These are phyloP conservation scores for Fonsecaea multimorphosa DNA, from an alignment of 2,329 filamentous ascomycete species.

Conservation along the genomic window DNA sequence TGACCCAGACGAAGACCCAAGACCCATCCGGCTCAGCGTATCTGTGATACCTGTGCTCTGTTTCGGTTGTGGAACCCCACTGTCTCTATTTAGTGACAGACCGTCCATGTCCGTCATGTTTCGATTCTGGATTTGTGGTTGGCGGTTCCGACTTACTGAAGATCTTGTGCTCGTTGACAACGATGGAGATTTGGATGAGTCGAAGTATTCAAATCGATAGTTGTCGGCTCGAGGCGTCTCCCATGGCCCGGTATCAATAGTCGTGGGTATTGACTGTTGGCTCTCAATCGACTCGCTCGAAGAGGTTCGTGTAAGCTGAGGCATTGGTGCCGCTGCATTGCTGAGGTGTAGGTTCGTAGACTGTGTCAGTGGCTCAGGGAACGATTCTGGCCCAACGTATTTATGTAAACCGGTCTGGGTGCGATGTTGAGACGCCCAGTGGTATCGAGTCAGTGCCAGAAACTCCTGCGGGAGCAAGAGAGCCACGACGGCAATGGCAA, in stretches of 20 bases:
- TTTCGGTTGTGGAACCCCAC: background rate
- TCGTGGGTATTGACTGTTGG: conserved; percentile 13
- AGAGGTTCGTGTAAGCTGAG: conserved; percentile 2
- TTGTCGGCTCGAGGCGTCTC: conserved; percentile 25
- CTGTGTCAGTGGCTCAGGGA: background rate
- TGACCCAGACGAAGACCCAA: conserved; percentile 3
- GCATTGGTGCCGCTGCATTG: background rate
- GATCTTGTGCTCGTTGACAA: background rate
- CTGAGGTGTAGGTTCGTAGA: background rate
- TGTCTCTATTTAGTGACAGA: conserved; percentile 17
- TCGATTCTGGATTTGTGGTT: background rate
- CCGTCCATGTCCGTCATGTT: conserved; percentile 29
- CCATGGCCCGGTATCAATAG: conserved; percentile 30
- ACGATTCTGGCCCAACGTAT: background rate
- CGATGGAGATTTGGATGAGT: background rate
- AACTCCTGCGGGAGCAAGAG: conserved; percentile 36
- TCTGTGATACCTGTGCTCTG: background rate
- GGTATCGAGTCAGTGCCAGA: conserved; percentile 23
- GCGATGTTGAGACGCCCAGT: conserved; percentile 4
- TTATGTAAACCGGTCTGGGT: background rate
- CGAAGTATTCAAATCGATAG: conserved; percentile 19
- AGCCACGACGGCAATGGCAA: conserved; percentile 32
- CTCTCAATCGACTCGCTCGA: conserved; percentile 9
- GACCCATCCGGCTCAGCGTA: background rate
- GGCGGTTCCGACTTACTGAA: background rate